These are phyloP conservation scores for Peziza echinospora DNA, from an alignment of 495 filamentous ascomycete genomes.

Conservation along the genomic window DNA sequence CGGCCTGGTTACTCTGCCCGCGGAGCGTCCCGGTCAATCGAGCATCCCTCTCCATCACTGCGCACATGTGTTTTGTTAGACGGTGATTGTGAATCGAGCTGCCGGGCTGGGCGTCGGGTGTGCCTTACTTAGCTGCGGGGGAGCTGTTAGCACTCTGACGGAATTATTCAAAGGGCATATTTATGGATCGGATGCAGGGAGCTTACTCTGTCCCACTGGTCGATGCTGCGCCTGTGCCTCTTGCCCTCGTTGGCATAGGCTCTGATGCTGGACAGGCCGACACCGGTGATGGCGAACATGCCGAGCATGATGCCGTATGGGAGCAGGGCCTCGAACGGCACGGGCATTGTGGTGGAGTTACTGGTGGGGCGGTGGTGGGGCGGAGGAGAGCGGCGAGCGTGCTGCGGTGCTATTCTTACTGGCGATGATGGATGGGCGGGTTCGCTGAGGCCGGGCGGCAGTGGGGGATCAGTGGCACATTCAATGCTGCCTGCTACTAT, in stretches of 20 bases:
- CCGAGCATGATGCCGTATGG: slow-evolving; percentile 78
- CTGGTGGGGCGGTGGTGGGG: too few relatives aligned
- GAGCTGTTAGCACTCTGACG: slow-evolving; percentile 15
- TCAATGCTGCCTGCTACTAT: too few relatives aligned
- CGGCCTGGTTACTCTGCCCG: slow-evolving; percentile 62
- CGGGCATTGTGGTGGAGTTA: slow-evolving; percentile 51
- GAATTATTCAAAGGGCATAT: neutral
- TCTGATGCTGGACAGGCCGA: slow-evolving; percentile 49
- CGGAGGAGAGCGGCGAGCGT: too few relatives aligned
- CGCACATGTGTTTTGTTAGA: too few relatives aligned
- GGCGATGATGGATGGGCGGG: too few relatives aligned
- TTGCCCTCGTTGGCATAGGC: slow-evolving; percentile 74
- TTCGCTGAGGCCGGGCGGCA: too few relatives aligned
- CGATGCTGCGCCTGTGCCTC: slow-evolving; percentile 56
- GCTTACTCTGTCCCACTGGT: slow-evolving; percentile 85
- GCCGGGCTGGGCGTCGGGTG: slow-evolving; percentile 18
- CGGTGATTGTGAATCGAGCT: too few relatives aligned
- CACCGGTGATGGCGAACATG: slow-evolving; percentile 76
- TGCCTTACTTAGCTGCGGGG: neutral
- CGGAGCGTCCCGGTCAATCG: slow-evolving; percentile 66
- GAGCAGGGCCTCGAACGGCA: slow-evolving; percentile 87
- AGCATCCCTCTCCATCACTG: slow-evolving; percentile 94
- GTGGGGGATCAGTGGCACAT: too few relatives aligned
- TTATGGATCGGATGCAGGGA: neutral
- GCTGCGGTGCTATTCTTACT: too few relatives aligned